Percentiles rank a stretch among this genome's conserved stretches.
Evolutionary conservation across 169 alveolate species (phyloP).

Genomic region (Sarcocystis neurona): DNA sequence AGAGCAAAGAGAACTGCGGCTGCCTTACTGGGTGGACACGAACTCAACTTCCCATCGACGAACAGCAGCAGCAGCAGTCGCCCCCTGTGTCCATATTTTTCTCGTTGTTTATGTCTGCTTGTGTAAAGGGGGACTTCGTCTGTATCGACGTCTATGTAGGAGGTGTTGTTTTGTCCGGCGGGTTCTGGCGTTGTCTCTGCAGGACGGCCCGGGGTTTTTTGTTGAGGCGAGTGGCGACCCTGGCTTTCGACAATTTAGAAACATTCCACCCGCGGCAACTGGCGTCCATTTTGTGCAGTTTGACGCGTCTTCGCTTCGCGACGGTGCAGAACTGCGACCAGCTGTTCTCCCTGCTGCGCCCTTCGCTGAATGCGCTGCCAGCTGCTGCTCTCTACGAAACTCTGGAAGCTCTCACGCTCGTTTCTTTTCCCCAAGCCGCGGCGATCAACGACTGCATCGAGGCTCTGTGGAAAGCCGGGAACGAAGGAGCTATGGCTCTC

Average conservation of each 20-base stretch:
- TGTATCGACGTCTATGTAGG: neutral
- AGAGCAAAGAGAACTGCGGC: too few relatives aligned
- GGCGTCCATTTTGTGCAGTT: slow-evolving; percentile 37
- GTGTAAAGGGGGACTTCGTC: neutral
- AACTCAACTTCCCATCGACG: neutral
- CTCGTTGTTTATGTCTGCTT: neutral
- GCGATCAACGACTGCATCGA: slow-evolving; percentile 5
- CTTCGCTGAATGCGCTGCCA: neutral
- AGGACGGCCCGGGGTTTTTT: slow-evolving; percentile 69
- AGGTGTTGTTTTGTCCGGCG: neutral
- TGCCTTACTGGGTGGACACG: too few relatives aligned
- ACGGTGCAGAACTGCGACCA: slow-evolving; percentile 29
- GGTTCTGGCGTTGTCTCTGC: neutral
- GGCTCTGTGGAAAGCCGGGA: neutral
- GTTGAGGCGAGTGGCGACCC: slow-evolving; percentile 68
- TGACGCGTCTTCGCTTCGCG: slow-evolving; percentile 64
- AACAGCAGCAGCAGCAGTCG: neutral
- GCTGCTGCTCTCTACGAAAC: neutral
- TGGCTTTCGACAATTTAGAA: slow-evolving; percentile 72
- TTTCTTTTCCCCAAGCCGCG: slow-evolving; percentile 6
- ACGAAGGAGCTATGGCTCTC: neutral
- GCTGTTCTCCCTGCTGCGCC: neutral
- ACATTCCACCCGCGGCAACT: slow-evolving; percentile 65
- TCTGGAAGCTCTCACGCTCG: slow-evolving; percentile 9
- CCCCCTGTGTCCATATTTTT: neutral